These are phyloP conservation scores for Lipomyces starkeyi DNA, from an alignment of 805 yeast genomes.

Conservation along the genomic window DNA sequence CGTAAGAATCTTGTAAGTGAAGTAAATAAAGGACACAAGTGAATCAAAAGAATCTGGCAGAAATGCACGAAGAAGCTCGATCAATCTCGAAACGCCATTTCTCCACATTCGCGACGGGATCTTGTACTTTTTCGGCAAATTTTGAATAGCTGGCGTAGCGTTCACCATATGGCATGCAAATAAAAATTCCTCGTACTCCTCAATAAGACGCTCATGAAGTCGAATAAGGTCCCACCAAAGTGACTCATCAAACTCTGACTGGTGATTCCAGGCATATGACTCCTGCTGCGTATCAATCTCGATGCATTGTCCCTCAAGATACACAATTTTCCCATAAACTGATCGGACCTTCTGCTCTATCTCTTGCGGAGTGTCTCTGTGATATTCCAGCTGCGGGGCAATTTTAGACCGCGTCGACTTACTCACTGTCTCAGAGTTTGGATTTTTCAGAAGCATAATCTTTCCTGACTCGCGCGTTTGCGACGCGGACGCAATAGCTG, in stretches of 20 bases:
- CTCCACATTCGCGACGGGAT: slow-evolving; percentile 34
- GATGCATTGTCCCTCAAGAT: slow-evolving; percentile 20
- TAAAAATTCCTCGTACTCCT: slow-evolving; percentile 33
- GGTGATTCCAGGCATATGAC: neutral
- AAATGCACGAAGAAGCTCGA: slow-evolving; percentile 22
- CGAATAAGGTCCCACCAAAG: slow-evolving; percentile 24
- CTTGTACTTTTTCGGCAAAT: slow-evolving; percentile 28
- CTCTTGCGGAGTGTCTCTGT: slow-evolving; percentile 20
- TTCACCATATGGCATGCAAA: slow-evolving; percentile 23
- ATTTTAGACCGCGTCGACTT: neutral
- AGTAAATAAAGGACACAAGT: slow-evolving; percentile 17
- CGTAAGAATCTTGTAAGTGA: slow-evolving; percentile 22
- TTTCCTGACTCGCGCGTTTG: slow-evolving; percentile 23
- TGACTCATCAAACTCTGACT: slow-evolving; percentile 5
- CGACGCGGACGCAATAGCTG: neutral
- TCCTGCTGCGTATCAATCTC: slow-evolving; percentile 10
- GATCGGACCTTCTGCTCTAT: slow-evolving; percentile 17
- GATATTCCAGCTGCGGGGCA: slow-evolving; percentile 18
- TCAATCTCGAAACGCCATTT: slow-evolving; percentile 16
- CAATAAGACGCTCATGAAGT: slow-evolving; percentile 25
- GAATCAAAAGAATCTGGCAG: slow-evolving; percentile 24
- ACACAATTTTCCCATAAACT: slow-evolving; percentile 19
- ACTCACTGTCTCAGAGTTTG: slow-evolving; percentile 12
- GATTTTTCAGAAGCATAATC: slow-evolving; percentile 32
- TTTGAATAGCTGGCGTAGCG: slow-evolving; percentile 18